phyloP scores from a whole-genome alignment of 345 rosid genomes.

The Rhodamnia argentea region DNA sequence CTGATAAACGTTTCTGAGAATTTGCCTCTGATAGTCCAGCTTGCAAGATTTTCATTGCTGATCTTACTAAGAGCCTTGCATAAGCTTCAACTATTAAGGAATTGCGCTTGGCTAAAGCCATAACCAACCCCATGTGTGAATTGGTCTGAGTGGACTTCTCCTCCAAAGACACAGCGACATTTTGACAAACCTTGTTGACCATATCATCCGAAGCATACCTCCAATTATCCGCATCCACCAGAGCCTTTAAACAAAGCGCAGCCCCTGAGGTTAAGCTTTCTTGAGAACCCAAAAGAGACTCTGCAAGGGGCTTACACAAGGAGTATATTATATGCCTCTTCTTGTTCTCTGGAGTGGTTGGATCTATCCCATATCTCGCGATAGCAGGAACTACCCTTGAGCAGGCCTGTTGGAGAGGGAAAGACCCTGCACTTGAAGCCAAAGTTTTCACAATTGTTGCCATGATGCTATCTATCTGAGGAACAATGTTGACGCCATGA shows the following conservation, averaged over 20 bases:
- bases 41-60: conserved; percentile 52
- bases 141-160: conserved; percentile 64
- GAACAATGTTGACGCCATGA: conserved; percentile 86
- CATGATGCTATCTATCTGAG: conserved; percentile 89
- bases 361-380: conserved; percentile 85
- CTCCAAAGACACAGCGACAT: conserved; percentile 81
- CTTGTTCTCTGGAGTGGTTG: conserved; percentile 56
- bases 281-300: conserved; percentile 69
- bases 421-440: conserved; percentile 85
- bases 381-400: conserved; percentile 89
- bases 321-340: conserved; percentile 67
- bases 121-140: conserved; percentile 66
- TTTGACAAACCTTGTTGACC: conserved; percentile 86
- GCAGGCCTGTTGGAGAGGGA: conserved; percentile 96
- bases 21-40: conserved; percentile 54
- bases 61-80: conserved; percentile 66
- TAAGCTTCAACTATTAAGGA: conserved; percentile 83
- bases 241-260: conserved; percentile 83
- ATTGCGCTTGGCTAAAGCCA: conserved; percentile 83
- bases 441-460: conserved; percentile 68
- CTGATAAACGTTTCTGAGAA: conserved; percentile 77
- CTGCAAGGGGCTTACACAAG: conserved; percentile 73
- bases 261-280: conserved; percentile 83
- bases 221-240: conserved; percentile 90
- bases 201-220: conserved; percentile 80